phyloP scores from a whole-genome alignment of 106 monocot genomes.

The Dendrobium officinale region DNA sequence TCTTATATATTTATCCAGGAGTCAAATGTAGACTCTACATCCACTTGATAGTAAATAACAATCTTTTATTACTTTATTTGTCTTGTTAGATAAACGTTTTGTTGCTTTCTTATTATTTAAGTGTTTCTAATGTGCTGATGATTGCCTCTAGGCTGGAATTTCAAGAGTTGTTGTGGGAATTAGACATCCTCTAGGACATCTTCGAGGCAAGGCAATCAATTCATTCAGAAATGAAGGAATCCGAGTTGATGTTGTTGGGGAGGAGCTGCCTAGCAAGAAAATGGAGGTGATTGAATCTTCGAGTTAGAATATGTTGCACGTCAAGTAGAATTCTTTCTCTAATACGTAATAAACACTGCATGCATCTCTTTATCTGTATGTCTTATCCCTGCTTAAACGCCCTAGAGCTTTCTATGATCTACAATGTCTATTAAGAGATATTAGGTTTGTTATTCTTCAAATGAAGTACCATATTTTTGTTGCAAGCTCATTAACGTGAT shows the following conservation, averaged over 20 bases:
- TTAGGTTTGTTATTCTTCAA: background rate
- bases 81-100: background rate
- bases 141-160: conserved; percentile 85
- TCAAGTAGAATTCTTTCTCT: background rate
- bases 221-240: conserved; percentile 63
- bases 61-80: background rate
- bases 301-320: background rate
- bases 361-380: conserved; percentile 1
- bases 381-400: background rate
- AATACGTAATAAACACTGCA: background rate
- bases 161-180: conserved; percentile 86
- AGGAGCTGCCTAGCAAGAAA: conserved; percentile 55
- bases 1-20: background rate
- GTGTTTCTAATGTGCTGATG: conserved; percentile 10
- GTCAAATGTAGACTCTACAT: background rate
- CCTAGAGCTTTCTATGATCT: background rate
- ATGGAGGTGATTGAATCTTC: conserved; percentile 48
- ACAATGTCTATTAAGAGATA: background rate
- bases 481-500: background rate
- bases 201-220: conserved; percentile 73
- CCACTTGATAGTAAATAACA: background rate
- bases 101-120: background rate
- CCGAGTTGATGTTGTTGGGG: conserved; percentile 81
- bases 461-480: background rate
- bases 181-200: conserved; percentile 76